Evolutionary conservation across 352 stramenopile genomes (phyloP).

Genomic region (Phytophthora pistaciae): DNA sequence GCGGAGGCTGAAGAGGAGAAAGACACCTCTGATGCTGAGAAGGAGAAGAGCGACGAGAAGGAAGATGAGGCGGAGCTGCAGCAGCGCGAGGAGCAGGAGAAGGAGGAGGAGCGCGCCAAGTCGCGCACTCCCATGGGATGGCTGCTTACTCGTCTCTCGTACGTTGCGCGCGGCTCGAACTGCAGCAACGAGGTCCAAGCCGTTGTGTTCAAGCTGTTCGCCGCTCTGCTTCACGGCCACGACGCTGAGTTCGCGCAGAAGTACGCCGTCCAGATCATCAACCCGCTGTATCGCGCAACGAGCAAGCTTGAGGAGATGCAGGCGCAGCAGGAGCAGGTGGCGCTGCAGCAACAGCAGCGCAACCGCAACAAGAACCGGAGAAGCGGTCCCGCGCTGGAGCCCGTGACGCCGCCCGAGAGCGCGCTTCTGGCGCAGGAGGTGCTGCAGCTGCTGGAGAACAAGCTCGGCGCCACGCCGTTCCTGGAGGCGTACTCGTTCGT

Average conservation of each 20-base stretch:
- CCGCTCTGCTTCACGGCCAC: constrained; percentile 71
- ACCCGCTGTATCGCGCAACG: constrained; percentile 82
- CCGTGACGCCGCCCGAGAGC: constrained; percentile 49
- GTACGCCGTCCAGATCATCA: constrained; percentile 86
- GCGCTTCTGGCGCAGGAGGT: constrained; percentile 85
- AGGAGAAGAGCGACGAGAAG: constrained; percentile 33
- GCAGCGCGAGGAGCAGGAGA: constrained; percentile 44
- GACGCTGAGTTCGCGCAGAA: constrained; percentile 53
- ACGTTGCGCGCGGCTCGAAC: constrained; percentile 62
- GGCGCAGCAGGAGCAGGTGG: constrained; percentile 35
- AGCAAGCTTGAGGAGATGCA: constrained; percentile 64
- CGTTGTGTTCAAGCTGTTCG: constrained; percentile 90
- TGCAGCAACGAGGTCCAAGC: constrained; percentile 65
- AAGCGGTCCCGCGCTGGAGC: constrained; percentile 23
- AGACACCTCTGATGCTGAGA: constrained; percentile 13
- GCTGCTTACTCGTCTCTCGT: constrained; percentile 88
- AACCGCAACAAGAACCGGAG: constrained; percentile 39
- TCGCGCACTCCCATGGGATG: constrained; percentile 79
- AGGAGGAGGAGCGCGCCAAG: constrained; percentile 56
- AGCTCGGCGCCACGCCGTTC: constrained; percentile 77
- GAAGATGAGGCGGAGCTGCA: constrained; percentile 35
- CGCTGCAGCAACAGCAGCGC: constrained; percentile 38
- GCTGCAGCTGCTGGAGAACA: constrained; percentile 85
- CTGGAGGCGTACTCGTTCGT: constrained; percentile 88
- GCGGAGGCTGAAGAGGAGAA: constrained; percentile 12